Percentiles rank a stretch among this genome's conserved stretches.
Evolutionary conservation across 169 alveolate genomes (phyloP).

Genomic region (Eimeria necatrix): DNA sequence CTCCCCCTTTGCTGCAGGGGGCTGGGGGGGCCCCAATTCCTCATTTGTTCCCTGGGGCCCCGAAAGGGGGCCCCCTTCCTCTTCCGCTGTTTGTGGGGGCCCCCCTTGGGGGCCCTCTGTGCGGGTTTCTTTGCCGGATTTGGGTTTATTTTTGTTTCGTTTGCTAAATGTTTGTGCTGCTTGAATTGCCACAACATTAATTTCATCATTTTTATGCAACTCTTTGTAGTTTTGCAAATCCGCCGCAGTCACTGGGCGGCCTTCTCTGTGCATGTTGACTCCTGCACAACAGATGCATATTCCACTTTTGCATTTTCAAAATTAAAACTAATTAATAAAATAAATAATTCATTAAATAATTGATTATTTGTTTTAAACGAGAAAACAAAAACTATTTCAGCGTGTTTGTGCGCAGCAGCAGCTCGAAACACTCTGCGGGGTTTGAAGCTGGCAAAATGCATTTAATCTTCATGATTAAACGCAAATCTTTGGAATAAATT

Average conservation of each 20-base stretch:
- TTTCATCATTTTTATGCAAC: not conserved
- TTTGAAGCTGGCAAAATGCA: not conserved
- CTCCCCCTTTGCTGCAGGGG: too few relatives aligned
- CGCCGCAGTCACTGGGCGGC: conserved; percentile 10
- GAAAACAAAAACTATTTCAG: too few relatives aligned
- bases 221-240: conserved; percentile 53
- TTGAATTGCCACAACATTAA: not conserved
- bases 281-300: not conserved
- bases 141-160: not conserved
- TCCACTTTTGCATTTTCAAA: not conserved
- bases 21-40: too few relatives aligned
- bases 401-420: not conserved
- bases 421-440: not conserved
- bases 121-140: not conserved
- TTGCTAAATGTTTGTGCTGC: not conserved
- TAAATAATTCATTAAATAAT: too few relatives aligned
- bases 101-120: not conserved
- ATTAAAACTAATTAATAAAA: too few relatives aligned
- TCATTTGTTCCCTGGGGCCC: not conserved
- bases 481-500: too few relatives aligned
- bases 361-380: too few relatives aligned
- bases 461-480: too few relatives aligned
- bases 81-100: not conserved
- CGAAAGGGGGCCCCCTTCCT: not conserved
- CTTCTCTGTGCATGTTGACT: not conserved